Base-by-base conservation (phyloP, 2,329 filamentous ascomycete species). In the Cytospora schulzeri region DNA sequence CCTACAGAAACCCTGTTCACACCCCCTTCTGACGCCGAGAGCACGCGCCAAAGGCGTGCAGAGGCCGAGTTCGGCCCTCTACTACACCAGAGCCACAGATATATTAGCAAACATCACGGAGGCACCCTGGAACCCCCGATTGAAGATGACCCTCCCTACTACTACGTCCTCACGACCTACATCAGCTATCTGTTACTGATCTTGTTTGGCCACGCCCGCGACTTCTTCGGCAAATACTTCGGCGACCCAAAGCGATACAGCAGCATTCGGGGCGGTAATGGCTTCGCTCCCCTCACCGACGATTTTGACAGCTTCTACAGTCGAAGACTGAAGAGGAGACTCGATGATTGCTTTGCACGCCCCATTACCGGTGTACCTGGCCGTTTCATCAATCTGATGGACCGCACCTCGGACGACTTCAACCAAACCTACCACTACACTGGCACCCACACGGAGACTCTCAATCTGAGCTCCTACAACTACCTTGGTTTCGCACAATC, bases 261-360 rank as follows among this genome's bases (percentile, higher is more conserved):
- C 73, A 90, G 95, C 71, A 82, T 98, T 72, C 91, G 91, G 74
- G 85, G 90, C 45, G 85, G 87, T 69, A 92, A 97, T 75, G 95
- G 95, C 68, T 98, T 97, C 74, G 95, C 94, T 14, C 93, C 95
- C 2, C 84, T 99, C 69, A 98, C 97, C 78, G 96, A 93, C 72
- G 95, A 99, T 77, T 99, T 99, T 74, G 95, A 99, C 81, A 98
- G 94, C 78, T 99, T 99, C 77, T 99, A 99, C 78, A 92, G 94
- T 64, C 88, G 95, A 64, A 86, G 95, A 67, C 78, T 99, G 74
- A 98, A 99, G 83, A 86, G 93, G 81, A 88, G 95, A 68, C 92
- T 99, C 74, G 96, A 98, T 71, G 95, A 99, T 78, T 97, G 93
- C 81, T 99, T 99, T 76, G 91, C 94, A 70, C 88, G 95, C 57